Evolutionary conservation across 331 rosid genomes (phyloP).

Genomic region (Quercus lobata): DNA sequence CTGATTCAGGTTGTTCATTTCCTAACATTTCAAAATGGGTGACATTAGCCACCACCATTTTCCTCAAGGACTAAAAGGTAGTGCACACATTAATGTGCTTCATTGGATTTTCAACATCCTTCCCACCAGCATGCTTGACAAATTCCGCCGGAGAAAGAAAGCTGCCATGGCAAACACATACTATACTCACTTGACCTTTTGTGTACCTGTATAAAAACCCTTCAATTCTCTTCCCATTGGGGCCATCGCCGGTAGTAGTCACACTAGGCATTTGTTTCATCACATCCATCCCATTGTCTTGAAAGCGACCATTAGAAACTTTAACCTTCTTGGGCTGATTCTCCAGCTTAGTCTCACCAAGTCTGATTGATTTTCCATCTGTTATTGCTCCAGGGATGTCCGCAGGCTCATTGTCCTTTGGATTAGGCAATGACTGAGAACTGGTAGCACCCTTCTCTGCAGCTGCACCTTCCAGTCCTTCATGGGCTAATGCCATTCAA

Average conservation of each 20-base stretch:
- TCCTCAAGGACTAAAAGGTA: slow-evolving; percentile 19
- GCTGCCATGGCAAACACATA: slow-evolving; percentile 78
- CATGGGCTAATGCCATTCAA: not conserved
- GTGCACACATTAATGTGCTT: slow-evolving; percentile 50
- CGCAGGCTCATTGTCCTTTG: not conserved
- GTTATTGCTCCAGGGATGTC: not conserved
- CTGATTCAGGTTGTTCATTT: not conserved
- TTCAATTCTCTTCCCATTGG: slow-evolving; percentile 54
- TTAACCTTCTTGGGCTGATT: slow-evolving; percentile 34
- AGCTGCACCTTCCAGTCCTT: slow-evolving; percentile 9
- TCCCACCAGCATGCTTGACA: slow-evolving; percentile 65
- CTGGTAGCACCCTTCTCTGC: slow-evolving; percentile 16
- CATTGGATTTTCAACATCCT: slow-evolving; percentile 58
- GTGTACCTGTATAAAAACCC: slow-evolving; percentile 61
- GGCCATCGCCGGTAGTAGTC: slow-evolving; percentile 62
- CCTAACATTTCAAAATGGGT: slow-evolving; percentile 11
- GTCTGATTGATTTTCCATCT: not conserved
- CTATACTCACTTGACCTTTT: slow-evolving; percentile 40
- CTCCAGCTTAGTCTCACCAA: slow-evolving; percentile 4
- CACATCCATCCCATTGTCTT: slow-evolving; percentile 29
- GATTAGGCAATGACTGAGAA: slow-evolving; percentile 1
- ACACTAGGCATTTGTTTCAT: slow-evolving; percentile 58
- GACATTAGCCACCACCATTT: not conserved
- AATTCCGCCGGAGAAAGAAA: slow-evolving; percentile 70
- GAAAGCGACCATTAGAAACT: slow-evolving; percentile 19